A percentile compares a stretch with the other conserved stretches of the same genome.
Conservation (phyloP, 768 basidiomycete species). For the Xerocomus spinulosus region DNA sequence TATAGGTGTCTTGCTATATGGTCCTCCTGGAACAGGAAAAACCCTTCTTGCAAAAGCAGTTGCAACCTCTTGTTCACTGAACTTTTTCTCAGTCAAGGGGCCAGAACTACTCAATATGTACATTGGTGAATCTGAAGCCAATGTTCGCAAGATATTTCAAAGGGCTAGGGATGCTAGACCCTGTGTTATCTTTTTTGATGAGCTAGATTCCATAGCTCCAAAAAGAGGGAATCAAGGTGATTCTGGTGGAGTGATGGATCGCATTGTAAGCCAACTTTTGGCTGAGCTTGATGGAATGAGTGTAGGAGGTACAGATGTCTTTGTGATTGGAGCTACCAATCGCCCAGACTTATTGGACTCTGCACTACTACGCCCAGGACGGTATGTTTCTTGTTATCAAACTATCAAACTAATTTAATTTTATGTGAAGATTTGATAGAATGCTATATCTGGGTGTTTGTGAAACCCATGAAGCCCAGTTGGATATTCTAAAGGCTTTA, state of each 20-base stretch:
- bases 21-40: conserved; percentile 95
- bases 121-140: conserved; percentile 97
- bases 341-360: conserved; percentile 89
- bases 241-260: conserved; percentile 96
- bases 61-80: conserved; percentile 89
- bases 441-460: conserved; percentile 95
- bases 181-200: conserved; percentile 96
- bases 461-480: conserved; percentile 78
- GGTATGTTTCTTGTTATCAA: conserved; percentile 44
- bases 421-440: conserved; percentile 74
- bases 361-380: conserved; percentile 82
- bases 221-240: conserved; percentile 94
- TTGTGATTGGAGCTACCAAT: conserved; percentile 95
- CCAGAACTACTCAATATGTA: conserved; percentile 98
- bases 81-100: conserved; percentile 97
- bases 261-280: conserved; percentile 91
- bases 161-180: conserved; percentile 87
- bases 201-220: conserved; percentile 91
- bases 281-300: conserved; percentile 94
- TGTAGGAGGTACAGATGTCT: conserved; percentile 65
- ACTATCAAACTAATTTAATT: neutral
- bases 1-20: conserved; percentile 84
- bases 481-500: conserved; percentile 82
- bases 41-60: conserved; percentile 95
- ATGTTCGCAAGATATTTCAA: conserved; percentile 90